Conservation (phyloP, 164 flowering plant genomes). For the Annona squamosa region DNA sequence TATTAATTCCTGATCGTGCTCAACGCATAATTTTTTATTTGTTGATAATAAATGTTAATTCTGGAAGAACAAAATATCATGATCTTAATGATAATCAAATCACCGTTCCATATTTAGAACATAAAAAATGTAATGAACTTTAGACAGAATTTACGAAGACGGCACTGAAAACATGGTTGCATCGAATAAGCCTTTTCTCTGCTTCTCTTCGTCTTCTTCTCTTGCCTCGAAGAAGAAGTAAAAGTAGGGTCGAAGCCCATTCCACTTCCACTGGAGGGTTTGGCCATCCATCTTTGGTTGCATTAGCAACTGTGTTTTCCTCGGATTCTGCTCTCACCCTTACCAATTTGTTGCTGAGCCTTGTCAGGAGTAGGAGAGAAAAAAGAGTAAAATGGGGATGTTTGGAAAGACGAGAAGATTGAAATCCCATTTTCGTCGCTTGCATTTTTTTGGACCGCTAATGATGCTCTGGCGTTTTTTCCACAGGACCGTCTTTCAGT, state of each 20-base stretch:
- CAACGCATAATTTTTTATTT: too few species aligned
- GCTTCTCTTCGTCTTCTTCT: conserved; percentile 31
- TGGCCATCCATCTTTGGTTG: neutral
- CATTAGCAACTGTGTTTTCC: neutral
- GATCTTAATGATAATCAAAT: too few species aligned
- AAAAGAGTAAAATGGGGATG: neutral
- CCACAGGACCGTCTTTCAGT: too few species aligned
- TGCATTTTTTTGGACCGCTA: too few species aligned
- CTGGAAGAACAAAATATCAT: too few species aligned
- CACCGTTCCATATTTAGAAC: too few species aligned
- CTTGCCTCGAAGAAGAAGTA: conserved; percentile 17
- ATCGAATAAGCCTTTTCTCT: conserved; percentile 55
- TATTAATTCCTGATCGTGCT: too few species aligned
- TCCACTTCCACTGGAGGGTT: conserved; percentile 21
- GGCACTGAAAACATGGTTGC: conserved; percentile 21
- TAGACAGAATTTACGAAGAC: too few species aligned
- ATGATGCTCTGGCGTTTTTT: too few species aligned
- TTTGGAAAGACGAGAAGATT: neutral
- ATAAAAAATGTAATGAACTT: too few species aligned
- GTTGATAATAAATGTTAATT: too few species aligned
- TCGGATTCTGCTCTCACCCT: conserved; percentile 3
- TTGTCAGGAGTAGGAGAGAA: neutral
- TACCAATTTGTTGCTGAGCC: neutral
- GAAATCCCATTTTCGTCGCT: too few species aligned
- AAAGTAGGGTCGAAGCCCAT: conserved; percentile 43